Evolutionary conservation across 2,329 filamentous ascomycete species (phyloP), one percentile per base, ranked within the genome.

Genomic region (Beauveria medogensis): DNA sequence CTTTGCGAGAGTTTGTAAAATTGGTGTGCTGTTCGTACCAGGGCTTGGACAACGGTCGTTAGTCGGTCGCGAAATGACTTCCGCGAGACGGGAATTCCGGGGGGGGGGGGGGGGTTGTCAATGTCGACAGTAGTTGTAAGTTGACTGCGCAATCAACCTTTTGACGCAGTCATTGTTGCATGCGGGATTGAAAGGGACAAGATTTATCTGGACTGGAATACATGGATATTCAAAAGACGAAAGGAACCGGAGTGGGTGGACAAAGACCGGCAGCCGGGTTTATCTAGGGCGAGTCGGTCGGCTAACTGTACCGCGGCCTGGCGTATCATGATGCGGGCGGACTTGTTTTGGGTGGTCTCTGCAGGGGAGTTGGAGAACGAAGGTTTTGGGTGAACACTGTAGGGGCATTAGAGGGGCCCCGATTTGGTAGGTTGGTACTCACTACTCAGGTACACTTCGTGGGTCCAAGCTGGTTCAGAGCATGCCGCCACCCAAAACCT

Each of bases 321-420:
- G n/a, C 40, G 44, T 58, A 59, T 59, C 40, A 59, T 52, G 47
- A 46, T 30, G 34, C 9, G 18, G 48, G 55, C 46, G 55, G 55
- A 51, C 16, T 51, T 57, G 28, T 46, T 14, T 41, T 20, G 51
- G 51, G 34, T 26, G 16, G 14, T 50, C 8, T 46, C 44, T 46
- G 44, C 20, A 20, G 44, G 41, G 40, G 34, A 37, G 34, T 16
- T 37, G 34, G 34, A 34, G 34, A 2, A 14, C 14, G 16, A 37
- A 37, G 34, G 34, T 34, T 34, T 34, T 34, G 34, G 3, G 34
- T 37, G 14, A 12, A 37, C 34, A 14, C 12, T 37, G 34, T 14
- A 37, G 12, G 34, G 34, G 34, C 2, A 6, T 37, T 12, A 34
- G 30, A 12, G 30, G 30, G 30, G 10, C 10, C 3, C 30, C 30